phyloP scores from a whole-genome alignment of 176 grass and related monocot species.

The Raddia distichophylla region DNA sequence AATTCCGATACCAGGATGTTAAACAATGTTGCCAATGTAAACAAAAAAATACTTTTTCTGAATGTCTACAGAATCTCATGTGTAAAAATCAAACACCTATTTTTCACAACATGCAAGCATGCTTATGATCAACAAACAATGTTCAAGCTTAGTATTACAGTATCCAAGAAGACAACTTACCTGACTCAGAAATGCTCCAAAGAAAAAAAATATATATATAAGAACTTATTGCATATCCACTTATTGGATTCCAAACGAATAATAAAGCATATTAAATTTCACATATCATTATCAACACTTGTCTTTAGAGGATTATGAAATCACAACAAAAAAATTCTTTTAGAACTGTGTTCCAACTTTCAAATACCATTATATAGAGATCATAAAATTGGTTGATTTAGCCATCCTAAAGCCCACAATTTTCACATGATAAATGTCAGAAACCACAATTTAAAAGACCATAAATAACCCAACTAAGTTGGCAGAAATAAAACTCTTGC shows the following conservation, averaged over 20 bases:
- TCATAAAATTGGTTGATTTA: background rate
- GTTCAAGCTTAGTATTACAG: background rate
- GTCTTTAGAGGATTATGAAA: background rate
- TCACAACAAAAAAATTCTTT: background rate
- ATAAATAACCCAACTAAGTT: background rate
- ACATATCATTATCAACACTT: background rate
- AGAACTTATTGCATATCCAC: background rate
- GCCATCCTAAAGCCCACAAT: background rate
- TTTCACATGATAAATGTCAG: background rate
- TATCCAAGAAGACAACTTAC: background rate
- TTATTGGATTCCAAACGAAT: conserved; percentile 18
- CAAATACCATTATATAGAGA: background rate
- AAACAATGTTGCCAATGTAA: conserved; percentile 8
- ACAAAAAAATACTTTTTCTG: background rate
- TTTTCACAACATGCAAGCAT: background rate
- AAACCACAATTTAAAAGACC: background rate
- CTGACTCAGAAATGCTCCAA: background rate
- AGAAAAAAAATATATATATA: background rate
- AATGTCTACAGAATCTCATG: background rate
- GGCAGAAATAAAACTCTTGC: background rate
- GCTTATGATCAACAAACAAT: background rate
- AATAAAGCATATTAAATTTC: background rate
- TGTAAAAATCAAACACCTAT: background rate
- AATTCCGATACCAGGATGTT: background rate
- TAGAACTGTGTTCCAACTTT: conserved; percentile 2